Evolutionary conservation across 2,329 filamentous ascomycete species (phyloP), one percentile per base, ranked within the genome.

Genomic region (Pyrenophora seminiperda): DNA sequence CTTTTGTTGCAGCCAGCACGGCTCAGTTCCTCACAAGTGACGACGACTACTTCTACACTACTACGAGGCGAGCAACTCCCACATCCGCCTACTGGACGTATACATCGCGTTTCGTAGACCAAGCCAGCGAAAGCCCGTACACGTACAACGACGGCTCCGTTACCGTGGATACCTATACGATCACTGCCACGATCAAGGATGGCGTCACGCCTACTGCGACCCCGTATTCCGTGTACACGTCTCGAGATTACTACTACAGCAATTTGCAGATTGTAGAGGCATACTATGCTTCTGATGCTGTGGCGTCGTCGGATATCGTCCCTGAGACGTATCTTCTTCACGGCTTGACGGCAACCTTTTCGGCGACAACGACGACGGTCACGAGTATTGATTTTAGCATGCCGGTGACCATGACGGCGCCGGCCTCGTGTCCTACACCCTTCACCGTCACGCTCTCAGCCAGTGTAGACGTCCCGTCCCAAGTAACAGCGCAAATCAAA

Each of bases 361-460:
- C 54, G 9, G 22, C 42, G n/a, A 53, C 50, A 15, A 55, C 37
- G 2, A 40, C 46, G 3, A 54, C 45, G 1, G 50, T 33, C 5
- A 58, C 47, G 4, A 38, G 40, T 6, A 62, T 57, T 6, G 30
- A 50, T 3, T 67, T 62, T 37, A 56, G 40, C 11, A 71, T 71
- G 68, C 56, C 55, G 2, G 66, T 70, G 1, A 69, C 66, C 3
- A 66, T 65, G 52, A 69, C 66, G 4, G 63, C 66, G 3, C 68
- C 68, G 9, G 32, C 64, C 2, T 63, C 51, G 5, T 71, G 68
- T 39, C 48, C 67, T 0, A 67, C 62, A 1, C 13, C 17, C 55
- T 70, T 63, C 29, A 59, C 61, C 1, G 49, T 64, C 22, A 58
- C 59, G 3, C 59, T 59, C 2, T 45, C 56, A 13, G 58, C 55